A percentile compares a stretch with the other conserved stretches of the same genome.
These are phyloP conservation scores for Earliella scabrosa DNA, from an alignment of 1,284 basidiomycete species.

Conservation along the genomic window DNA sequence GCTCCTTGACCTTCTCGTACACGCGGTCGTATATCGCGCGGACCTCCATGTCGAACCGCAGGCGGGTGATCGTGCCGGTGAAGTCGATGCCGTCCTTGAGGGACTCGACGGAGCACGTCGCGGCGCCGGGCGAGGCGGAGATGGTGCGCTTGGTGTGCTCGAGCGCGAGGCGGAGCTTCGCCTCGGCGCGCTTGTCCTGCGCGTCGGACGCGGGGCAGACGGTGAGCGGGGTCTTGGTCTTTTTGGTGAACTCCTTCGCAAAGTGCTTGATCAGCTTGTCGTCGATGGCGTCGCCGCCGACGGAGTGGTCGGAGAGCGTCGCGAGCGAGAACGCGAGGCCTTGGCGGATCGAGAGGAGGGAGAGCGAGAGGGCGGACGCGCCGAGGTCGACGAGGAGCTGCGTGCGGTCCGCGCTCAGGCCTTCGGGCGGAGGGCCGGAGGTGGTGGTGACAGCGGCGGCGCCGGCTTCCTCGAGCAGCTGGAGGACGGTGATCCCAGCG, in stretches of 20 bases:
- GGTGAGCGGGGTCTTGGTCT: conserved; percentile 82
- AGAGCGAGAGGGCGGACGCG: conserved; percentile 62
- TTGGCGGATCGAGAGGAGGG: conserved; percentile 67
- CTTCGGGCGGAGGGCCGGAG: conserved; percentile 46
- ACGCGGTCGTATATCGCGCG: conserved; percentile 77
- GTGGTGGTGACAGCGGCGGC: conserved; percentile 72
- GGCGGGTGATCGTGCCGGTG: conserved; percentile 90
- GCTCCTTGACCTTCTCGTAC: conserved; percentile 60
- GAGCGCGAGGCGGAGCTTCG: conserved; percentile 91
- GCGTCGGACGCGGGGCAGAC: conserved; percentile 62
- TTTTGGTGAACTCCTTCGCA: conserved; percentile 97
- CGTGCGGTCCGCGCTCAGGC: conserved; percentile 58
- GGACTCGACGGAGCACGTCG: conserved; percentile 91
- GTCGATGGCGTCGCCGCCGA: conserved; percentile 75
- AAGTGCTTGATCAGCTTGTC: conserved; percentile 89
- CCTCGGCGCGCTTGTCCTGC: conserved; percentile 86
- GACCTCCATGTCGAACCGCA: conserved; percentile 92
- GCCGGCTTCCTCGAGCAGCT: conserved; percentile 85
- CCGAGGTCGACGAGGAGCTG: conserved; percentile 78
- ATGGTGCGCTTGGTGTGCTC: conserved; percentile 96
- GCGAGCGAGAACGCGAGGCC: conserved; percentile 67
- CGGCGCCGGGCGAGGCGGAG: conserved; percentile 85
- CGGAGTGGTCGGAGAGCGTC: conserved; percentile 46
- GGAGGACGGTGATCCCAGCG: conserved; percentile 85
- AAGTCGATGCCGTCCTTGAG: conserved; percentile 96